Base-by-base conservation (phyloP, 345 rosid genomes). In the Chamaenerion angustifolium region DNA sequence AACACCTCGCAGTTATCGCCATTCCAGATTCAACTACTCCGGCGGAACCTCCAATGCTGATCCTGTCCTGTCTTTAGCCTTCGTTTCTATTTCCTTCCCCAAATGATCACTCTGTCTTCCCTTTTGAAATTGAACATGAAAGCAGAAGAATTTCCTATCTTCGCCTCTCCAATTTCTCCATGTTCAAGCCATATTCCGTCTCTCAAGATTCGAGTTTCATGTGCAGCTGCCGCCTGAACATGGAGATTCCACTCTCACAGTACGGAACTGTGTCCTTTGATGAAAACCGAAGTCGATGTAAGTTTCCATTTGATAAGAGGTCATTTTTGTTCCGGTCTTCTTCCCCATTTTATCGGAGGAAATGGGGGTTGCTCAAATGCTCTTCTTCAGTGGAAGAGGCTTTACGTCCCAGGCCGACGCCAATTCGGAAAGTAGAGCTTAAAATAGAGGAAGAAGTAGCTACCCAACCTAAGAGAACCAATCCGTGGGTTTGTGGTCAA, bases 401-500 rank as follows among this genome's bases (percentile, higher is more conserved):
- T 42, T 61, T 82, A 37, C 73, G 69, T 45, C 85, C 87, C 41
- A 71, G 69, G 35, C 87, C 89, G 12, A 76, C 65, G 60, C 82
- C 66, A 1, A 80, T 64, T 49, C 76, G 56, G 10, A 70, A 43
- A 70, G 19, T 56, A 21, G 56, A 48, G 1, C 35, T 42, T 40
- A 63, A 52, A 16, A 45, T 12, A 73, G 58, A 35, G 41, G 58
- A 51, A 43, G 43, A 58, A 8, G 56, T 10, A 13, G 76, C 68
- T 54, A 53, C 61, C 25, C 75, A 43, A 59, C 42, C 61, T 10
- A 72, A 52, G 23, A 79, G 60, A 67, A 66, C 85, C 35, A 66
- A 67, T 50, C 57, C 59, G 0, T 59, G 75, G 52, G 11, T 89
- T 10, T 89, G 95, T 67, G 65, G 85, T 68, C 88, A 81, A 80